Percentiles rank a stretch among this genome's conserved stretches.
Conservation (phyloP, 164 flowering plant species). For the Protea cynaroides region DNA sequence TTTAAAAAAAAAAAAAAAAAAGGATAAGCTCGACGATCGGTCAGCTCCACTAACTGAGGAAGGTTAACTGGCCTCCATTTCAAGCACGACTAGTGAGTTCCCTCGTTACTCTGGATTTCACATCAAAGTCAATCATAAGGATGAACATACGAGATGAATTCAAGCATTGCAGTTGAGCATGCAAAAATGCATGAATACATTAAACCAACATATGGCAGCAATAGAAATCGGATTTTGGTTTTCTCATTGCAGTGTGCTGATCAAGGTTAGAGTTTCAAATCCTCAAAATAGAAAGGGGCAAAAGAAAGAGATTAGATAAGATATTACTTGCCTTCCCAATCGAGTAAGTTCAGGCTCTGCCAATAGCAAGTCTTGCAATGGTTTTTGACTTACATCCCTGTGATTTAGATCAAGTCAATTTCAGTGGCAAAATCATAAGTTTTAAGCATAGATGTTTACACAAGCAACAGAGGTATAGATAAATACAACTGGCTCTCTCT, state of each 20-base stretch:
- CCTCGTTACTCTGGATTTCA: conserved; percentile 19
- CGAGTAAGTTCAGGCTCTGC: conserved; percentile 27
- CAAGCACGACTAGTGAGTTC: conserved; percentile 6
- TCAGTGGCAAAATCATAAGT: neutral
- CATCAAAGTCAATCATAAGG: neutral
- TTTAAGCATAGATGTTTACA: neutral
- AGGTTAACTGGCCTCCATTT: neutral
- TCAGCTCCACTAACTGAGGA: conserved; percentile 2
- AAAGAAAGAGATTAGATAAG: neutral
- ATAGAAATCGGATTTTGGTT: no score
- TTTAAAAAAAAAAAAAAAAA: no score
- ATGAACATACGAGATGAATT: neutral
- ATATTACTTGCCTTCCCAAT: conserved; percentile 24
- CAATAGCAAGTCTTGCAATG: conserved; percentile 25
- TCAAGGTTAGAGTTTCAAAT: neutral
- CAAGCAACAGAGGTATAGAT: neutral
- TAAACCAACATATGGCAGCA: neutral
- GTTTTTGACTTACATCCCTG: conserved; percentile 9
- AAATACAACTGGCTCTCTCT: neutral
- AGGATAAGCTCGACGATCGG: neutral
- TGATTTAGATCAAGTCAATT: neutral
- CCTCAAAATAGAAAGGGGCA: neutral
- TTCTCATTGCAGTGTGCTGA: neutral
- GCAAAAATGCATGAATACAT: neutral
- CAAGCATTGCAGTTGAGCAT: neutral